Conservation (phyloP, 2,329 filamentous ascomycete species). For the Byssothecium circinans region DNA sequence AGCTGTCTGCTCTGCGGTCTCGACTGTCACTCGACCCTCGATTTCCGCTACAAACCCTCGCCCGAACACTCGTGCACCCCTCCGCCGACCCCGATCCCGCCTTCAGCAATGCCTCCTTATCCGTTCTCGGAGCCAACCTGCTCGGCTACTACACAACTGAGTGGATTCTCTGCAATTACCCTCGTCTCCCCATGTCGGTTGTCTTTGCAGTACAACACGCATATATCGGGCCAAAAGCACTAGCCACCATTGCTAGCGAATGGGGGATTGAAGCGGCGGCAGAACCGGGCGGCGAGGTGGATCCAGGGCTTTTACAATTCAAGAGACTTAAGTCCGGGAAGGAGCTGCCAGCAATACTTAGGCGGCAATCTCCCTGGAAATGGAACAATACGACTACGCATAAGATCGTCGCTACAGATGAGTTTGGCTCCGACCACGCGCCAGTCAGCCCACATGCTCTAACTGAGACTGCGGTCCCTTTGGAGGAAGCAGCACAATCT, state of each 20-base stretch:
- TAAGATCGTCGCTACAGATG: constrained; percentile 78
- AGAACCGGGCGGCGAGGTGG: constrained; percentile 85
- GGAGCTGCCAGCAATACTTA: constrained; percentile 26
- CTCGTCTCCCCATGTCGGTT: constrained; percentile 85
- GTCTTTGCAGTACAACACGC: constrained; percentile 83
- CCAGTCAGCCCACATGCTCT: constrained; percentile 27
- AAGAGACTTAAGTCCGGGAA: constrained; percentile 46
- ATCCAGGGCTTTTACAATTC: constrained; percentile 88
- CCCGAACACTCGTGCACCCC: constrained; percentile 79
- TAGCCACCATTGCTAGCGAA: constrained; percentile 73
- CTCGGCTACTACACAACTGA: constrained; percentile 89
- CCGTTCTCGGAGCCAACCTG: constrained; percentile 78
- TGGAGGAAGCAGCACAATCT: constrained; percentile 66
- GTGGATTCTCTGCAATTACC: constrained; percentile 84
- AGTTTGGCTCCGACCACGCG: constrained; percentile 71
- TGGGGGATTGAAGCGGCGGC: constrained; percentile 94
- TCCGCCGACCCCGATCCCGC: constrained; percentile 77
- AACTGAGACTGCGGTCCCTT: constrained; percentile 33
- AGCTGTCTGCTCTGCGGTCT: constrained; percentile 89
- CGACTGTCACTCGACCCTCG: constrained; percentile 79
- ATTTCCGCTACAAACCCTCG: constrained; percentile 83
- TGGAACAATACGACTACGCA: constrained; percentile 57
- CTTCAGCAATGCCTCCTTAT: constrained; percentile 88
- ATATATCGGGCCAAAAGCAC: constrained; percentile 74
- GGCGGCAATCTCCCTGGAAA: constrained; percentile 33